Conservation (phyloP, 345 rosid genomes). For the Populus davidiana region DNA sequence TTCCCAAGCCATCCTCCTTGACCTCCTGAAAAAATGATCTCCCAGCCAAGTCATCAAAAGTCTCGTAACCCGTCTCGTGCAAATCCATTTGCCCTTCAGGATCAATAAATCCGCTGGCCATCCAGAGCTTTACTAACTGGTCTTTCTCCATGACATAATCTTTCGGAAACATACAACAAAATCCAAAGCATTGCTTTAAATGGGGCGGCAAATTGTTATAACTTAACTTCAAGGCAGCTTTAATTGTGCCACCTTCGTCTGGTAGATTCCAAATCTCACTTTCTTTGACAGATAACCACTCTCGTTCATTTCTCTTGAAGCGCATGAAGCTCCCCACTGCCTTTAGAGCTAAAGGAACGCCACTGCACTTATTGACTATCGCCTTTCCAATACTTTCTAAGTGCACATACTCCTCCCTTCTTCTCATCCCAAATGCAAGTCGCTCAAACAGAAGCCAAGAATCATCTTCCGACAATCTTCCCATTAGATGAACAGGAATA, state of each 20-base stretch:
- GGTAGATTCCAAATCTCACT: too few species aligned
- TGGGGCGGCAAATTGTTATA: background rate
- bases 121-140: constrained; percentile 17
- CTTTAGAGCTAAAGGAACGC: constrained; percentile 15
- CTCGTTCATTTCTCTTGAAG: background rate
- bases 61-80: constrained; percentile 11
- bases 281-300: too few species aligned
- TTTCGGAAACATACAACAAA: constrained; percentile 2
- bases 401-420: background rate
- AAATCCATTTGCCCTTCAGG: background rate
- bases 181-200: constrained; percentile 10
- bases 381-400: constrained; percentile 10
- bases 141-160: background rate
- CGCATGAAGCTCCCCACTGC: constrained; percentile 10
- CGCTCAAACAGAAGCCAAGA: constrained; percentile 13
- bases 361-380: constrained; percentile 13
- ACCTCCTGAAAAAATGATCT: constrained; percentile 16
- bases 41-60: constrained; percentile 16
- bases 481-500: background rate
- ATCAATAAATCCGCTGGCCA: constrained; percentile 25
- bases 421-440: background rate
- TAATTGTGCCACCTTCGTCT: background rate
- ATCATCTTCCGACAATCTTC: constrained; percentile 6
- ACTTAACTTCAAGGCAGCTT: background rate
- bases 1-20: background rate